phyloP scores from a whole-genome alignment of 176 grass and related monocot genomes.

The Luzula sylvatica region DNA sequence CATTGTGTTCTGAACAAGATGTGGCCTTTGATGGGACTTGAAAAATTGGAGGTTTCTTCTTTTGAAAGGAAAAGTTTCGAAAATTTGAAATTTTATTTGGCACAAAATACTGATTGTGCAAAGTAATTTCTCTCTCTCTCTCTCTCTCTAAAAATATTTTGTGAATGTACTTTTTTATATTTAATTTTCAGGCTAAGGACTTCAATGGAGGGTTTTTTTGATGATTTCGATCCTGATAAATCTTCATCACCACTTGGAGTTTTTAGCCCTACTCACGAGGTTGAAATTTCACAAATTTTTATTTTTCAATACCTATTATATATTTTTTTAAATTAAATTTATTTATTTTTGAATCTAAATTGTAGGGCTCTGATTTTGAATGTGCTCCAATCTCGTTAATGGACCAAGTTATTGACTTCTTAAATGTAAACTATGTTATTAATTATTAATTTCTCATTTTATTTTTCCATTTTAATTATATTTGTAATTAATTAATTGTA shows the following conservation, averaged over 20 bases:
- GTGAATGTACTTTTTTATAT: background rate
- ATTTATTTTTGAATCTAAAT: background rate
- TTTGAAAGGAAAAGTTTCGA: constrained; percentile 74
- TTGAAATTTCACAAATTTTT: constrained; percentile 34
- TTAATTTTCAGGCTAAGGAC: constrained; percentile 61
- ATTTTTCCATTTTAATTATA: constrained; percentile 14
- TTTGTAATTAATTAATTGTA: constrained; percentile 24
- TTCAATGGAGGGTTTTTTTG: constrained; percentile 78
- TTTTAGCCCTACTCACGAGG: constrained; percentile 59
- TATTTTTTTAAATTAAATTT: background rate
- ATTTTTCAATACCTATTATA: background rate
- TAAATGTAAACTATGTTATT: constrained; percentile 64
- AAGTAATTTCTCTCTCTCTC: constrained; percentile 39
- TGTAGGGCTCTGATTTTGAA: constrained; percentile 77
- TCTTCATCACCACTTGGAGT: constrained; percentile 63
- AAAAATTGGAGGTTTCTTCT: constrained; percentile 41
- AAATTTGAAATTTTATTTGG: constrained; percentile 75
- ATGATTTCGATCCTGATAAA: constrained; percentile 62
- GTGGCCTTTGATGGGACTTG: constrained; percentile 40
- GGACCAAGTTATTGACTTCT: constrained; percentile 69
- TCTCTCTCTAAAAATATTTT: constrained; percentile 10
- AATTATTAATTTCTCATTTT: constrained; percentile 11
- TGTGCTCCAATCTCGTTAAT: constrained; percentile 80
- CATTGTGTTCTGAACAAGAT: constrained; percentile 64
- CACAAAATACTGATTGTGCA: constrained; percentile 77